Evolutionary conservation across 345 rosid species (phyloP).

Genomic region (Eucalyptus pumila): DNA sequence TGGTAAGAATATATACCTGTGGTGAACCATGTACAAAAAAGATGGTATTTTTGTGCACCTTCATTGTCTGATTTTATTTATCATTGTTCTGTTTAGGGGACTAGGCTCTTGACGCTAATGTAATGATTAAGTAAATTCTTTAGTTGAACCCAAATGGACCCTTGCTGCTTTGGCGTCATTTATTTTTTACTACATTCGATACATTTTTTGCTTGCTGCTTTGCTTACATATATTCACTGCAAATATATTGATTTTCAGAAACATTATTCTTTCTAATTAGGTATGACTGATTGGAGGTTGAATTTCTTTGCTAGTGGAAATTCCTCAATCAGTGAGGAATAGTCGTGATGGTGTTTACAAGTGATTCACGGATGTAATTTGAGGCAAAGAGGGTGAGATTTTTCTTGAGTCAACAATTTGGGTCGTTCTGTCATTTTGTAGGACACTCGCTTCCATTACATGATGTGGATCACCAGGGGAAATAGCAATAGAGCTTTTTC

Average conservation of each 20-base stretch:
- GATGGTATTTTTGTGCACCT: not conserved
- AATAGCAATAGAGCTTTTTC: not conserved
- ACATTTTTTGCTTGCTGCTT: not conserved
- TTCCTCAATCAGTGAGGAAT: not conserved
- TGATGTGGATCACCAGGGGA: not conserved
- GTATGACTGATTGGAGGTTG: not conserved
- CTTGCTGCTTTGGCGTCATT: not conserved
- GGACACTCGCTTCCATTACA: not conserved
- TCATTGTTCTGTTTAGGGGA: not conserved
- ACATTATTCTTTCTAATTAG: not conserved
- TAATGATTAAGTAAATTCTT: not conserved
- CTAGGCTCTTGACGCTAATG: not conserved
- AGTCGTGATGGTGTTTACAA: not conserved
- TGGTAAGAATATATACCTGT: not conserved
- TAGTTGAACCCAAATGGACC: not conserved
- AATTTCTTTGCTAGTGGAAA: not conserved
- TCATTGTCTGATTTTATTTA: not conserved
- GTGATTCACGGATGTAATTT: not conserved
- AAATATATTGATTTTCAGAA: not conserved
- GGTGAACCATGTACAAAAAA: not conserved
- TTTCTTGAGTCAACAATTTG: not conserved
- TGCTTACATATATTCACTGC: not conserved
- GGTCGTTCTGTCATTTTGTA: not conserved
- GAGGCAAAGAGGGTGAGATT: not conserved
- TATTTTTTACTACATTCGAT: not conserved